Evolutionary conservation across 352 stramenopile genomes (phyloP), one percentile per base, ranked within the genome.

Genomic region (Phytopythium ostracodes): DNA sequence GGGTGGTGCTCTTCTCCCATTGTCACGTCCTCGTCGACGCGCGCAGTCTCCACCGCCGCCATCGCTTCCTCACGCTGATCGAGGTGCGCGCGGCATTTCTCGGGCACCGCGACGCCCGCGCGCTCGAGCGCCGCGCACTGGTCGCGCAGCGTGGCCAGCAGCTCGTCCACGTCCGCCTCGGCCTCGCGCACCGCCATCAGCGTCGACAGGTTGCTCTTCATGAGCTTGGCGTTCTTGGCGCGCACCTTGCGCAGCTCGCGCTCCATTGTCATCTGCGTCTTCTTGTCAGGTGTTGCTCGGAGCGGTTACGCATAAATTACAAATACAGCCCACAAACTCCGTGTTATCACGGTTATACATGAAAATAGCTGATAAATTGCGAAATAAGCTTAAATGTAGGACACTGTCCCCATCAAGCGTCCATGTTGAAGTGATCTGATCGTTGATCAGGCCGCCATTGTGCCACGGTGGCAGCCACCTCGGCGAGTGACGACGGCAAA

Each of bases 101-200:
- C 18, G 2, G 76, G 76, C 15, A 84, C 64, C 36, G 47, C 25
- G 9, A 73, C 31, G 4, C 75, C 72, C 22, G 38, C 33, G 12
- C 63, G 55, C 40, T 77, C 55, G 51, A 88, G 38, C 31, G 54
- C 42, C 14, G 65, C 50, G 36, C 64, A 79, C 50, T 72, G 63
- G 35, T 59, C 25, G 44, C 72, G 52, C 47, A 88, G 54, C 31
- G 70, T 22, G 18, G 53, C 24, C n/a, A 68, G 76, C 44, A 73
- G 56, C 0, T 57, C 42, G 7, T 74, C 40, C 31, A 85, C 77
- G 46, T 81, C 67, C 7, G 65, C 68, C 22, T 88, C 75, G 0
- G 56, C 65, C 62, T 88, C 75, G 27, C 79, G 70, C 35, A 85
- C 78, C 24, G 72, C 58, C 72, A 84, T 82, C 8, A 88, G 70